phyloP scores from a whole-genome alignment of 345 rosid genomes.

The Lepidium aucheri region DNA sequence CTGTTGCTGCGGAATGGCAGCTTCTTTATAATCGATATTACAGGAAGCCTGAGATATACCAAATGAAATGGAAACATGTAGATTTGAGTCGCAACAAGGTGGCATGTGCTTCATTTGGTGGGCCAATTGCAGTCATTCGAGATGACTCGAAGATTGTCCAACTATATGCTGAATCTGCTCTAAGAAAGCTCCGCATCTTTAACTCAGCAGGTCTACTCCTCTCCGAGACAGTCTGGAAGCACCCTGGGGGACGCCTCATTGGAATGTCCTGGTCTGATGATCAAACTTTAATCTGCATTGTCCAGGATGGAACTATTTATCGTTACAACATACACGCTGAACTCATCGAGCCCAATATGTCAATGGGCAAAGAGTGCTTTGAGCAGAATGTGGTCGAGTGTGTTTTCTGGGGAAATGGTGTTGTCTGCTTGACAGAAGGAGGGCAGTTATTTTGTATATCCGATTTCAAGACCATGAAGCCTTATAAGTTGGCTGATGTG shows the following conservation, averaged over 20 bases:
- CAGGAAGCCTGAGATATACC: slow-evolving; percentile 84
- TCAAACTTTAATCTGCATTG: slow-evolving; percentile 68
- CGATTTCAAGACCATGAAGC: slow-evolving; percentile 60
- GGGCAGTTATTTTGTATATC: slow-evolving; percentile 55
- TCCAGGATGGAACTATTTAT: slow-evolving; percentile 88
- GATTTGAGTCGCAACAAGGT: slow-evolving; percentile 85
- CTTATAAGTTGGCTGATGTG: slow-evolving; percentile 50
- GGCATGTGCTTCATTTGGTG: slow-evolving; percentile 91
- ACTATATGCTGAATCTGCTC: slow-evolving; percentile 93
- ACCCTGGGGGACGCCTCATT: slow-evolving; percentile 84
- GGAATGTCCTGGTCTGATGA: slow-evolving; percentile 97
- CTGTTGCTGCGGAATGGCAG: slow-evolving; percentile 99
- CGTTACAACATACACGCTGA: slow-evolving; percentile 76
- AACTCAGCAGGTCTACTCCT: slow-evolving; percentile 72
- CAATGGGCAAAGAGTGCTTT: slow-evolving; percentile 78
- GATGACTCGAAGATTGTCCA: slow-evolving; percentile 99
- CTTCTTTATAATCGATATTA: slow-evolving; percentile 76
- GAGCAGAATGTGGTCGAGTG: slow-evolving; percentile 91
- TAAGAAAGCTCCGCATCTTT: slow-evolving; percentile 89
- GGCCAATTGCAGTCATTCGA: slow-evolving; percentile 88
- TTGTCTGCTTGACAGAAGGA: slow-evolving; percentile 78
- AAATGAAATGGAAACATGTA: slow-evolving; percentile 81
- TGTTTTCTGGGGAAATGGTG: slow-evolving; percentile 87
- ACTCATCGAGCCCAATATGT: slow-evolving; percentile 57
- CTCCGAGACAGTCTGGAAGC: slow-evolving; percentile 87